A percentile compares a stretch with the other conserved stretches of the same genome.
phyloP scores from a whole-genome alignment of 73 alveolate genomes.

The Paramecium sexaurelia region DNA sequence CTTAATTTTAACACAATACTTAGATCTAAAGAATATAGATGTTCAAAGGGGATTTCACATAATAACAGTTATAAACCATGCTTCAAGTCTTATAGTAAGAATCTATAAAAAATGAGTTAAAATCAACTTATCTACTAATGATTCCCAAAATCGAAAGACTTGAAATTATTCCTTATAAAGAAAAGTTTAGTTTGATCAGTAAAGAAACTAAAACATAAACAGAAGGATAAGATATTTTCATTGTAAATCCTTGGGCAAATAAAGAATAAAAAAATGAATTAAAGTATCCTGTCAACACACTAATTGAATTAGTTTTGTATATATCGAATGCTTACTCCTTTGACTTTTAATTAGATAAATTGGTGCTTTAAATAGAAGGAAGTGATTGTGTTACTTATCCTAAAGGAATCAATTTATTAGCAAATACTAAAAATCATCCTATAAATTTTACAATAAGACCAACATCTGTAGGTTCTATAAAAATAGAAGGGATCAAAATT shows the following conservation, averaged over 20 bases:
- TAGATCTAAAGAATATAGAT: not conserved
- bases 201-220: not conserved
- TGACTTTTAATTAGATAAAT: not conserved
- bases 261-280: not conserved
- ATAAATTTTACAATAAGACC: not conserved
- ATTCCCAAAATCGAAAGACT: not conserved
- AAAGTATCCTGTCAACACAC: not conserved
- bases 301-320: not conserved
- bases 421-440: not conserved
- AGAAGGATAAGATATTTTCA: not conserved
- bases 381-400: conserved; percentile 26
- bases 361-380: not conserved
- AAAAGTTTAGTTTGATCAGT: not conserved
- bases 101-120: not conserved
- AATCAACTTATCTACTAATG: not conserved
- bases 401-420: not conserved
- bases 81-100: not conserved
- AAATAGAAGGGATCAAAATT: not conserved
- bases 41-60: not conserved
- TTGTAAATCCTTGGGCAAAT: conserved; percentile 53
- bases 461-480: not conserved
- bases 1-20: not conserved
- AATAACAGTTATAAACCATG: not conserved
- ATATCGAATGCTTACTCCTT: not conserved
- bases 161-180: not conserved